phyloP scores from a whole-genome alignment of 164 flowering plant genomes.

The Aristolochia californica region DNA sequence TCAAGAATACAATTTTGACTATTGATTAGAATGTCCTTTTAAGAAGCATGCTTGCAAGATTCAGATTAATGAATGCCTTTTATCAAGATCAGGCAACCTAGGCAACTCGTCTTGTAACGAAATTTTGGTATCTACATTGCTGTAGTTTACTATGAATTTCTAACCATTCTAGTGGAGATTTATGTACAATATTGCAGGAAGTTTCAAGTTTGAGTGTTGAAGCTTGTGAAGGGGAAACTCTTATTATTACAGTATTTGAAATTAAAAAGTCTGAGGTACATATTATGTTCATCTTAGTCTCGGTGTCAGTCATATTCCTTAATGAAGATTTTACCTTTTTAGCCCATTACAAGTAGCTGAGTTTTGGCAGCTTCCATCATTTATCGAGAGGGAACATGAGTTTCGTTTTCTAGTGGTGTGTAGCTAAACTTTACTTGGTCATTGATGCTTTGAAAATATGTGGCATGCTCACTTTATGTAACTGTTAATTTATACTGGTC shows the following conservation, averaged over 20 bases:
- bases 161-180: no score
- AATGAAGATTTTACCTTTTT: background rate
- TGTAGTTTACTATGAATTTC: no score
- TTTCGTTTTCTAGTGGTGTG: conserved; percentile 90
- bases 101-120: no score
- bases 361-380: conserved; percentile 55
- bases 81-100: no score
- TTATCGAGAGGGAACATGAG: conserved; percentile 78
- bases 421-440: conserved; percentile 3
- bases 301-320: background rate
- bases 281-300: background rate
- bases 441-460: background rate
- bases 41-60: no score
- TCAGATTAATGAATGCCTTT: no score
- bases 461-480: no score
- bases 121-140: no score
- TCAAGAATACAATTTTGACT: no score
- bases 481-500: background rate
- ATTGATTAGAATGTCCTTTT: no score
- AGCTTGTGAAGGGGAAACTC: conserved; percentile 77
- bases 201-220: conserved; percentile 92
- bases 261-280: conserved; percentile 65
- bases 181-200: conserved; percentile 34
- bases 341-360: background rate
- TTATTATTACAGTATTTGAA: conserved; percentile 77